Percentiles rank a stretch among this genome's conserved stretches.
Conservation (phyloP, 768 basidiomycete species). For the Trametes villosa region DNA sequence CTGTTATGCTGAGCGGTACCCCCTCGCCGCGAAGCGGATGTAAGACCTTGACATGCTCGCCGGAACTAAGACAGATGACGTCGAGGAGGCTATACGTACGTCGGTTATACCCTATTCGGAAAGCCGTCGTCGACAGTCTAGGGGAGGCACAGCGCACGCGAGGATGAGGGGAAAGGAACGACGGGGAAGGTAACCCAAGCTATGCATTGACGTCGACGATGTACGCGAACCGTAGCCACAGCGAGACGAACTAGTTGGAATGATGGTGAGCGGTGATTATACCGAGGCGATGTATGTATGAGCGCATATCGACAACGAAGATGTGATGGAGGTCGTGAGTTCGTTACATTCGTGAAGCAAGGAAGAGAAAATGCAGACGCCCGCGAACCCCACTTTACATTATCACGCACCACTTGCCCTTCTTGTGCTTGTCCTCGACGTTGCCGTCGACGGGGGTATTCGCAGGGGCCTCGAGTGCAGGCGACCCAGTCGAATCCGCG, state of each 20-base stretch:
- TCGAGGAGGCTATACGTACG: too few relatives aligned
- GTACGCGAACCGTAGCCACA: constrained; percentile 7
- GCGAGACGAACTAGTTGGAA: constrained; percentile 7
- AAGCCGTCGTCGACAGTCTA: neutral
- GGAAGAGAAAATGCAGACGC: constrained; percentile 9
- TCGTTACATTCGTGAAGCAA: constrained; percentile 26
- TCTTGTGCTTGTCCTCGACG: constrained; percentile 28
- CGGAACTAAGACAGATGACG: too few relatives aligned
- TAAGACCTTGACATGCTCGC: too few relatives aligned
- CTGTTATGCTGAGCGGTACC: too few relatives aligned
- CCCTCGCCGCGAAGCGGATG: too few relatives aligned
- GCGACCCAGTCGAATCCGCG: constrained; percentile 2
- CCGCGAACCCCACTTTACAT: constrained; percentile 28
- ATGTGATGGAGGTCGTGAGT: constrained; percentile 18
- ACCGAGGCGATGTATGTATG: constrained; percentile 16
- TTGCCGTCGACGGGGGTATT: constrained; percentile 27
- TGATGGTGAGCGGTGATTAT: constrained; percentile 22
- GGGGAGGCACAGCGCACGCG: neutral
- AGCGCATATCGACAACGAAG: constrained; percentile 18
- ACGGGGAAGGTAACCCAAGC: constrained; percentile 10
- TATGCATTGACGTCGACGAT: constrained; percentile 9
- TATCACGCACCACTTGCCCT: constrained; percentile 33
- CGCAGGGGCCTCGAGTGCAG: constrained; percentile 25
- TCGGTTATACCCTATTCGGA: too few relatives aligned
- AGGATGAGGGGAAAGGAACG: neutral